These are phyloP conservation scores for Backusella tarrabulga DNA, from an alignment of 192 early-diverging fungal genomes.

Conservation along the genomic window DNA sequence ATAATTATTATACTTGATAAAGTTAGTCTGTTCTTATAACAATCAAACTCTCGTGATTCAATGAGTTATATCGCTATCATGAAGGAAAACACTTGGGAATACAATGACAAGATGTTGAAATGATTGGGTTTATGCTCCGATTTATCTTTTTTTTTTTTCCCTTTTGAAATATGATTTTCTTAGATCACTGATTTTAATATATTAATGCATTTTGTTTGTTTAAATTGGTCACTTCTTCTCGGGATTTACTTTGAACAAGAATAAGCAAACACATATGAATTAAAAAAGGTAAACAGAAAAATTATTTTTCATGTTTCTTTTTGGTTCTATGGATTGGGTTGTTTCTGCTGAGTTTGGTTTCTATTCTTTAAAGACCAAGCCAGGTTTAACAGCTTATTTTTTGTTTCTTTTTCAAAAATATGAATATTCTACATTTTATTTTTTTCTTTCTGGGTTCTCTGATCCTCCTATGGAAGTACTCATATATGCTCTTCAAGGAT, in stretches of 20 bases:
- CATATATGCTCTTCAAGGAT: neutral
- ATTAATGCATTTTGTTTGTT: neutral
- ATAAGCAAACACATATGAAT: neutral
- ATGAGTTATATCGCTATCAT: neutral
- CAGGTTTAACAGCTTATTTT: neutral
- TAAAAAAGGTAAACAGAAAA: neutral
- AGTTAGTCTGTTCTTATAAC: neutral
- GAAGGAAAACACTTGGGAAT: neutral
- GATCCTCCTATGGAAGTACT: neutral
- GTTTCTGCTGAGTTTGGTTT: conserved; percentile 2
- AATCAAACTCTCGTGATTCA: neutral
- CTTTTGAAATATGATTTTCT: neutral
- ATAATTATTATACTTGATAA: neutral
- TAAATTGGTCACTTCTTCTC: neutral
- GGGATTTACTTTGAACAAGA: neutral
- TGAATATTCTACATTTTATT: neutral
- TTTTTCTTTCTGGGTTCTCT: neutral
- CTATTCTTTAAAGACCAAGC: neutral
- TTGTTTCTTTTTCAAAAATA: neutral
- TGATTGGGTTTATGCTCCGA: neutral
- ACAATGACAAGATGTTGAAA: neutral
- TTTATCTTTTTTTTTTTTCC: neutral
- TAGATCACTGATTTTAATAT: neutral
- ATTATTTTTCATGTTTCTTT: neutral
- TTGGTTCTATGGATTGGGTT: neutral